Percentiles rank a stretch among this genome's conserved stretches.
Conservation (phyloP, 1,139 yeast genomes). For the Geotrichum candidum region DNA sequence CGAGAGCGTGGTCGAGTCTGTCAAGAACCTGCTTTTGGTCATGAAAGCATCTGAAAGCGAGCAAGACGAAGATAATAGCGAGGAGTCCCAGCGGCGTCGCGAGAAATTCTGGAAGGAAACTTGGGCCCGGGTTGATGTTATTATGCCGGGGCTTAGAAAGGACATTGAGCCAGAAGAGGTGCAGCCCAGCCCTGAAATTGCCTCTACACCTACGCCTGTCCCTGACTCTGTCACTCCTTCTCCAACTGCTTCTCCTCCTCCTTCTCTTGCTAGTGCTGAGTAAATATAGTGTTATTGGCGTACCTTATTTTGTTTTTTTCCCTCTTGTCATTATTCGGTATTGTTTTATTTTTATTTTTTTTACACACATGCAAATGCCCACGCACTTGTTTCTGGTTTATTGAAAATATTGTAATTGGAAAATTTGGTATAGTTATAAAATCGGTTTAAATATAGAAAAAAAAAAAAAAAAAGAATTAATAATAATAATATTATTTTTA, state of each 20-base stretch:
- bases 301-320: background rate
- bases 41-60: constrained; percentile 38
- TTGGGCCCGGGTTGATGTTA: constrained; percentile 42
- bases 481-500: background rate
- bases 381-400: background rate
- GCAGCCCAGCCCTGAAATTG: background rate
- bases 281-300: background rate
- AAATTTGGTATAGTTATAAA: background rate
- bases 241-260: background rate
- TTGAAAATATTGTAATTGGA: background rate
- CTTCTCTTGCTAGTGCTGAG: background rate
- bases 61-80: constrained; percentile 28
- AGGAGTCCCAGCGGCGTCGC: constrained; percentile 25
- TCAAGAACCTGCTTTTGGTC: constrained; percentile 53
- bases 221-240: background rate
- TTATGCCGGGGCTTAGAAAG: constrained; percentile 43
- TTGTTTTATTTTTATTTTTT: background rate
- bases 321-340: too few species aligned
- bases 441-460: background rate
- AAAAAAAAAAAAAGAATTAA: background rate
- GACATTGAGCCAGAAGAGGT: constrained; percentile 23
- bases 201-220: background rate
- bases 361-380: too few species aligned
- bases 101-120: constrained; percentile 38
- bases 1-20: constrained; percentile 57